Evolutionary conservation across 495 filamentous ascomycete genomes (phyloP).

Genomic region (Echria macrotheca): DNA sequence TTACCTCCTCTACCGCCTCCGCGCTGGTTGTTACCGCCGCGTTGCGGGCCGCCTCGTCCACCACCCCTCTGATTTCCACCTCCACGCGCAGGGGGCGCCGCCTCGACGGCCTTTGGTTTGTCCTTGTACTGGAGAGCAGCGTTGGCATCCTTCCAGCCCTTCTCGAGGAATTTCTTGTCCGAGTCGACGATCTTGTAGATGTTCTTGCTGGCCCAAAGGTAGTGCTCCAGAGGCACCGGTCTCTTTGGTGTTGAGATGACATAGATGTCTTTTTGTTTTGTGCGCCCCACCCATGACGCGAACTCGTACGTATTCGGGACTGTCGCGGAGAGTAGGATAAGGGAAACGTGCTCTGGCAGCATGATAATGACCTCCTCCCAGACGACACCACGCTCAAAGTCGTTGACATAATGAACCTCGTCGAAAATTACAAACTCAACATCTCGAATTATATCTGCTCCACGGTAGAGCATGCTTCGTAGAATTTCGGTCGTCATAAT

Average conservation of each 20-base stretch:
- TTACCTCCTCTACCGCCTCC: constrained; percentile 53
- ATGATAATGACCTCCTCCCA: constrained; percentile 99
- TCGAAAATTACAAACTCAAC: constrained; percentile 99
- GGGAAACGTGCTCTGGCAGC: constrained; percentile 92
- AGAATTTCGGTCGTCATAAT: constrained; percentile 99
- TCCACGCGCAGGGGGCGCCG: constrained; percentile 43
- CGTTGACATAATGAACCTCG: constrained; percentile 98
- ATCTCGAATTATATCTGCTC: constrained; percentile 91
- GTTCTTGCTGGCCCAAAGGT: constrained; percentile 85
- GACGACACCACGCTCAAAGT: constrained; percentile 92
- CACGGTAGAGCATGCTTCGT: constrained; percentile 95
- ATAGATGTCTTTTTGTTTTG: constrained; percentile 98
- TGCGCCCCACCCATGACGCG: constrained; percentile 95
- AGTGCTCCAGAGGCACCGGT: constrained; percentile 92
- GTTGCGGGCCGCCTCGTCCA: constrained; percentile 43
- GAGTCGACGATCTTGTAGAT: constrained; percentile 93
- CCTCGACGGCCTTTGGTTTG: constrained; percentile 56
- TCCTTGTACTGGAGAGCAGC: constrained; percentile 76
- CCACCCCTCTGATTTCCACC: constrained; percentile 47
- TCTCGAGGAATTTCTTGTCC: constrained; percentile 83
- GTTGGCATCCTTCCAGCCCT: constrained; percentile 93
- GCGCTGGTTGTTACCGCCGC: constrained; percentile 51
- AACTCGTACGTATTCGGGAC: constrained; percentile 98
- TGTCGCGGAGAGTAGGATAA: constrained; percentile 92
- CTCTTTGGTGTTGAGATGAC: constrained; percentile 96